A percentile compares a stretch with the other conserved stretches of the same genome.
phyloP scores from a whole-genome alignment of 345 rosid species.

The Pugionium dolabratum region DNA sequence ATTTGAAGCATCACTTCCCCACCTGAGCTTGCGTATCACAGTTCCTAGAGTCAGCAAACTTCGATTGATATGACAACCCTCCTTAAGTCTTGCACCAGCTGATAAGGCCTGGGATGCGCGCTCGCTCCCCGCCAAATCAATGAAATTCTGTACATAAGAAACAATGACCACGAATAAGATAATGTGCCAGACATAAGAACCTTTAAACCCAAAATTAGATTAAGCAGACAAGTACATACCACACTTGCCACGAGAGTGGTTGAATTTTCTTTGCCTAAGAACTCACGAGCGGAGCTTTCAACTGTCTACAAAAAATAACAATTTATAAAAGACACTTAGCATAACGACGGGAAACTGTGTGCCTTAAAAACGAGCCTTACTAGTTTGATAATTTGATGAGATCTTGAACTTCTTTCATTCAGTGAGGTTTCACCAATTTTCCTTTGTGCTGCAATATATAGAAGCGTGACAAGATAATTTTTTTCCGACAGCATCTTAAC shows the following conservation, averaged over 20 bases:
- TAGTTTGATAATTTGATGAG: slow-evolving; percentile 97
- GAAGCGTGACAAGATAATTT: slow-evolving; percentile 15
- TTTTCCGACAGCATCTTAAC: slow-evolving; percentile 1
- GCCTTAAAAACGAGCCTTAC: slow-evolving; percentile 41
- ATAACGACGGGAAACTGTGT: slow-evolving; percentile 4
- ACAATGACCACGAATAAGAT: slow-evolving; percentile 20
- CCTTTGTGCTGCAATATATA: slow-evolving; percentile 72
- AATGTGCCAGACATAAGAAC: slow-evolving; percentile 6
- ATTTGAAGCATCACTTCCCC: slow-evolving; percentile 16
- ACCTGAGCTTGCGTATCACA: slow-evolving; percentile 97
- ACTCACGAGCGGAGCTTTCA: slow-evolving; percentile 95
- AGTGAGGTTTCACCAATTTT: slow-evolving; percentile 85
- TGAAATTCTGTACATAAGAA: slow-evolving; percentile 66
- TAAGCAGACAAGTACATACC: slow-evolving; percentile 49
- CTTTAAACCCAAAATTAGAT: slow-evolving; percentile 19
- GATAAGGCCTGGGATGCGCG: slow-evolving; percentile 93
- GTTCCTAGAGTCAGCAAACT: slow-evolving; percentile 45
- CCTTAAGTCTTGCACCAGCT: slow-evolving; percentile 88
- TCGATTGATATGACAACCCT: slow-evolving; percentile 92
- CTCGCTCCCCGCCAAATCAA: slow-evolving; percentile 98
- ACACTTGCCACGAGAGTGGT: slow-evolving; percentile 89
- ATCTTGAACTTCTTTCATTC: slow-evolving; percentile 97
- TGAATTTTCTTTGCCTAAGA: slow-evolving; percentile 88
- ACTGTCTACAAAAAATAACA: slow-evolving; percentile 55
- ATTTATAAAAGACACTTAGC: slow-evolving; percentile 15